Conservation (phyloP, 371 early-diverging fungal species). For the Quaeritorhiza haematococci region DNA sequence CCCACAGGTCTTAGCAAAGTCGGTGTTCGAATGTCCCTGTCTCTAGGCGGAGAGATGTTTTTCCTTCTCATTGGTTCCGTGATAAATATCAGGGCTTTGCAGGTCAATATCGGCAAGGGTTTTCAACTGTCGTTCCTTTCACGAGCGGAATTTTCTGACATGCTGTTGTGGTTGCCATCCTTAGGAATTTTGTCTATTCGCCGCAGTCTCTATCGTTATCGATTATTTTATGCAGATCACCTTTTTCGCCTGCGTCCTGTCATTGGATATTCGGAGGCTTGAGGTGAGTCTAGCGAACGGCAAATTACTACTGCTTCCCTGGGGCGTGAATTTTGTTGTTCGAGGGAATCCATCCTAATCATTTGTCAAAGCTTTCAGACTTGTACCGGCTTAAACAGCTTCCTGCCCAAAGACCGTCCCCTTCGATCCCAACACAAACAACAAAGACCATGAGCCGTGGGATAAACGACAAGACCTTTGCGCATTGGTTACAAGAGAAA, state of each 20-base stretch:
- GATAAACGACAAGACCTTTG: too few relatives aligned
- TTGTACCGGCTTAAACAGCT: too few relatives aligned
- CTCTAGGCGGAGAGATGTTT: slow-evolving; percentile 47
- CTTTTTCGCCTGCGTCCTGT: slow-evolving; percentile 63
- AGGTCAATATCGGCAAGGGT: slow-evolving; percentile 26
- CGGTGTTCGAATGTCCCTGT: slow-evolving; percentile 57
- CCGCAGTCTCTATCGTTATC: slow-evolving; percentile 56
- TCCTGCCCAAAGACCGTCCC: too few relatives aligned
- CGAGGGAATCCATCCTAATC: too few relatives aligned
- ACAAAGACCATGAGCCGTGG: too few relatives aligned
- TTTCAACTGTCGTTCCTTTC: neutral
- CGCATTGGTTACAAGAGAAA: too few relatives aligned
- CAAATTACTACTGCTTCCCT: too few relatives aligned
- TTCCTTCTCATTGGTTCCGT: slow-evolving; percentile 51
- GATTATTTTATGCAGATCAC: slow-evolving; percentile 68
- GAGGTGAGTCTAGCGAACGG: slow-evolving; percentile 54
- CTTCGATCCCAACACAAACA: too few relatives aligned
- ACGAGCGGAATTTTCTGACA: neutral
- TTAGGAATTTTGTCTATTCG: slow-evolving; percentile 69
- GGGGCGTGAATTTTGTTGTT: too few relatives aligned
- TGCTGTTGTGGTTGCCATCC: neutral
- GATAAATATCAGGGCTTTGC: slow-evolving; percentile 52
- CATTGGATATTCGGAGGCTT: slow-evolving; percentile 69
- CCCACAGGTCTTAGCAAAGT: slow-evolving; percentile 49
- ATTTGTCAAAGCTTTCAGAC: too few relatives aligned